phyloP scores from a whole-genome alignment of 768 basidiomycete genomes.

The Lactifluus volemus region DNA sequence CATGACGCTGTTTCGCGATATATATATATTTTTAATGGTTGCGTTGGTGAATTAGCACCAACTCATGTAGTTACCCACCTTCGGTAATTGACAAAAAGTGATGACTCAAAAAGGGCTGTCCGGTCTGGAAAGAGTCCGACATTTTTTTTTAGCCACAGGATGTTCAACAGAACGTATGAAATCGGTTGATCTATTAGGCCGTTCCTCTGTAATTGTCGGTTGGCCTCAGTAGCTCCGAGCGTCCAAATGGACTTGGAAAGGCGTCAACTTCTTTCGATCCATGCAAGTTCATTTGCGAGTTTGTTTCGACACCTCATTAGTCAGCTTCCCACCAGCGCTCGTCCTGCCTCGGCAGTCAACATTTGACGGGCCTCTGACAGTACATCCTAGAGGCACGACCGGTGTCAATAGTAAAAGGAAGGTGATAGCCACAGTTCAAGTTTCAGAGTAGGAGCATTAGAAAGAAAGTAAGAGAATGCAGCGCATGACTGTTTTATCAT shows the following conservation, averaged over 20 bases:
- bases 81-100: background rate
- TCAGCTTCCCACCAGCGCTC: background rate
- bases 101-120: background rate
- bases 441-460: background rate
- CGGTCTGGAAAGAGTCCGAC: background rate
- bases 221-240: background rate
- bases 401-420: background rate
- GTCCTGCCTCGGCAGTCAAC: background rate
- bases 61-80: background rate
- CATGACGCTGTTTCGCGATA: no score
- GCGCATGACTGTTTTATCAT: background rate
- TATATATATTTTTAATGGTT: no score
- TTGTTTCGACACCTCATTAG: background rate
- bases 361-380: background rate
- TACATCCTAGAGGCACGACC: background rate
- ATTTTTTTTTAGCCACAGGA: background rate
- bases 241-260: background rate
- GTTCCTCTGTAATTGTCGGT: background rate
- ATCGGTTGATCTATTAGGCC: background rate
- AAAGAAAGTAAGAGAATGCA: background rate
- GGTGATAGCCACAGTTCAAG: background rate
- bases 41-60: background rate
- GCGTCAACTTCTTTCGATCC: background rate
- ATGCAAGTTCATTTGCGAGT: background rate
- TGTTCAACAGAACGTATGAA: background rate